Percentiles rank a stretch among this genome's conserved stretches.
Evolutionary conservation across 129 eudicot genomes (phyloP).

Genomic region (Sambucus nigra): DNA sequence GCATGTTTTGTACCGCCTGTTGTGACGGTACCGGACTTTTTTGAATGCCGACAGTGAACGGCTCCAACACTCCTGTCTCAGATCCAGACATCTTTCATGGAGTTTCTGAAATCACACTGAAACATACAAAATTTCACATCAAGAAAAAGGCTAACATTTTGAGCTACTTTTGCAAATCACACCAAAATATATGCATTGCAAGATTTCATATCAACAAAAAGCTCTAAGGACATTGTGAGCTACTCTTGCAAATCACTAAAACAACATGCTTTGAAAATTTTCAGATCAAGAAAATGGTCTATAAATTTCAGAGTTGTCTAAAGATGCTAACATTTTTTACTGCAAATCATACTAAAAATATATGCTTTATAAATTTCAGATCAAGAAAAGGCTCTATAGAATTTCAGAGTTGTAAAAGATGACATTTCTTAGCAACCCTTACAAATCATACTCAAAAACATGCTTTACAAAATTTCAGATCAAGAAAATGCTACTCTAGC

Average conservation of each 20-base stretch:
- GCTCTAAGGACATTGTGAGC: not conserved
- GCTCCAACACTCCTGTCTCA: slow-evolving; percentile 43
- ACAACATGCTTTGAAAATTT: slow-evolving; percentile 3
- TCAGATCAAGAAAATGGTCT: too few relatives aligned
- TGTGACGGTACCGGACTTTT: slow-evolving; percentile 22
- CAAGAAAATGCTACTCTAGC: too few relatives aligned
- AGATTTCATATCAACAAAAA: not conserved
- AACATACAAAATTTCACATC: not conserved
- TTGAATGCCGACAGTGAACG: slow-evolving; percentile 19
- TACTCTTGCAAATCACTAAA: not conserved
- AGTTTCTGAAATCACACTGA: slow-evolving; percentile 10
- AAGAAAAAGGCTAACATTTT: not conserved
- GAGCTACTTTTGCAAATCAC: not conserved
- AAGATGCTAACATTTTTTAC: too few relatives aligned
- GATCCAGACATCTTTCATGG: slow-evolving; percentile 54
- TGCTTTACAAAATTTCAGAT: too few relatives aligned
- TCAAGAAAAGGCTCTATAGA: too few relatives aligned
- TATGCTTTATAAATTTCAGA: too few relatives aligned
- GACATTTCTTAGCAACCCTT: too few relatives aligned
- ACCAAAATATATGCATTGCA: not conserved
- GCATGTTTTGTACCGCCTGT: slow-evolving; percentile 30
- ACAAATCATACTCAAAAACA: too few relatives aligned
- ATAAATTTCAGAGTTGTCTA: too few relatives aligned
- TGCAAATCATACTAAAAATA: too few relatives aligned
- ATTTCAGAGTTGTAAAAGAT: too few relatives aligned